These are phyloP conservation scores for Nannizziopsis arthrosporioides DNA, from an alignment of 2,329 filamentous ascomycete species.

Conservation along the genomic window DNA sequence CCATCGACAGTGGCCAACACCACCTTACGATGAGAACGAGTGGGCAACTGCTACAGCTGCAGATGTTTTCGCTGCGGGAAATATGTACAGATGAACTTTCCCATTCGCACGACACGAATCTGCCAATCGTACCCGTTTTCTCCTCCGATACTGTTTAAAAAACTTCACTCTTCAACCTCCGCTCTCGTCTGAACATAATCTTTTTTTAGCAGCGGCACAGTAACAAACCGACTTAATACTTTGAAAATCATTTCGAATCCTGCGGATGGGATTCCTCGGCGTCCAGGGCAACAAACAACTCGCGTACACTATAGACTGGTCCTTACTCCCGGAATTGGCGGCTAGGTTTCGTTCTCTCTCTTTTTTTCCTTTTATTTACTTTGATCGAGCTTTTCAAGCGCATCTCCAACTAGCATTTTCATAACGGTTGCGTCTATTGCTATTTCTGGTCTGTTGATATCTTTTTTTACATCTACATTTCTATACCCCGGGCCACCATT, in stretches of 20 bases:
- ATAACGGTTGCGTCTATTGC: not conserved
- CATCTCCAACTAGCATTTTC: not conserved
- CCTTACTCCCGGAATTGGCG: conserved; percentile 1
- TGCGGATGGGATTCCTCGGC: conserved; percentile 3
- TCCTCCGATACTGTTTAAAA: not conserved
- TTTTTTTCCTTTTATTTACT: not conserved
- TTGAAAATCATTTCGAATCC: not conserved
- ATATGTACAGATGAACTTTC: conserved; percentile 26
- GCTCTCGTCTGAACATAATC: conserved; percentile 1
- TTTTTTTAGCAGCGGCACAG: not conserved
- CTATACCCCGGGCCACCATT: conserved; percentile 8
- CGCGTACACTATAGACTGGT: conserved; percentile 8
- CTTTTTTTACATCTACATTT: conserved; percentile 6
- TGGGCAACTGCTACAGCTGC: conserved; percentile 77
- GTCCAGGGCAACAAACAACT: not conserved
- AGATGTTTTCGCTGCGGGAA: conserved; percentile 63
- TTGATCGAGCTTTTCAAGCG: not conserved
- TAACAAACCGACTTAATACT: not conserved
- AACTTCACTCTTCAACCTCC: not conserved
- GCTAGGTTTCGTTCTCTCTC: not conserved
- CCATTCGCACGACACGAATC: too few relatives aligned
- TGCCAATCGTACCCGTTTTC: too few relatives aligned
- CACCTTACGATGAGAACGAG: conserved; percentile 85
- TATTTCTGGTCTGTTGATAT: not conserved
- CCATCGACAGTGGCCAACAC: conserved; percentile 77